Conservation (phyloP, 345 rosid genomes). For the Lumnitzera racemosa region DNA sequence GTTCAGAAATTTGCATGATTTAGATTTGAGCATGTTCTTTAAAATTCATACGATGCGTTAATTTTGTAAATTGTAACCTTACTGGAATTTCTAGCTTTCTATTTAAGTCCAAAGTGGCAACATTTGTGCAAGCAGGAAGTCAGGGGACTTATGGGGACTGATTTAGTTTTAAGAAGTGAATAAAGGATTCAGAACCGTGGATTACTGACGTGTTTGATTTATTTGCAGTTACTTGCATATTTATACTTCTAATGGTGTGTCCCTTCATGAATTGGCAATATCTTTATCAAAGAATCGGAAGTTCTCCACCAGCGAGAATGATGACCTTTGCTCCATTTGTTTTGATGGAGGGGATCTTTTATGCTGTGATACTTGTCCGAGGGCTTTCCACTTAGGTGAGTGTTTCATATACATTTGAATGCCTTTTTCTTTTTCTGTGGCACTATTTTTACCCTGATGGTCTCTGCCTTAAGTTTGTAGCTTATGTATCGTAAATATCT, state of each 20-base stretch:
- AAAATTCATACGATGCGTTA: background rate
- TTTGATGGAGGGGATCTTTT: slow-evolving; percentile 78
- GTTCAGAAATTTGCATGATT: background rate
- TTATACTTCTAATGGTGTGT: slow-evolving; percentile 95
- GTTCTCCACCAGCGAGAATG: slow-evolving; percentile 57
- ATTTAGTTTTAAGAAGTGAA: background rate
- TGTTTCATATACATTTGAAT: background rate
- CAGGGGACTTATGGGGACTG: too few species aligned
- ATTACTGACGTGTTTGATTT: slow-evolving; percentile 3
- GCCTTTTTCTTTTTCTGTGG: background rate
- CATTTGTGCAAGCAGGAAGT: background rate
- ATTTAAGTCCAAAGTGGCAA: background rate
- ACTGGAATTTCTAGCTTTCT: background rate
- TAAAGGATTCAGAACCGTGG: background rate
- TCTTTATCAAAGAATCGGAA: slow-evolving; percentile 45
- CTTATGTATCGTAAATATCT: too few species aligned
- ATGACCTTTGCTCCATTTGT: slow-evolving; percentile 82
- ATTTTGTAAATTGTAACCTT: background rate
- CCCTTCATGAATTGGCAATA: slow-evolving; percentile 87
- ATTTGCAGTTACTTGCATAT: slow-evolving; percentile 72
- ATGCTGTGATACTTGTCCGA: slow-evolving; percentile 94
- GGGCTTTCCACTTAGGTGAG: slow-evolving; percentile 86
- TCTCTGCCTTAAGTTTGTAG: too few species aligned
- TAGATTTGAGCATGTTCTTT: background rate
- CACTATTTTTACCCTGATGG: background rate